Conservation (phyloP, 106 monocot genomes). For the Dendrobium catenatum region DNA sequence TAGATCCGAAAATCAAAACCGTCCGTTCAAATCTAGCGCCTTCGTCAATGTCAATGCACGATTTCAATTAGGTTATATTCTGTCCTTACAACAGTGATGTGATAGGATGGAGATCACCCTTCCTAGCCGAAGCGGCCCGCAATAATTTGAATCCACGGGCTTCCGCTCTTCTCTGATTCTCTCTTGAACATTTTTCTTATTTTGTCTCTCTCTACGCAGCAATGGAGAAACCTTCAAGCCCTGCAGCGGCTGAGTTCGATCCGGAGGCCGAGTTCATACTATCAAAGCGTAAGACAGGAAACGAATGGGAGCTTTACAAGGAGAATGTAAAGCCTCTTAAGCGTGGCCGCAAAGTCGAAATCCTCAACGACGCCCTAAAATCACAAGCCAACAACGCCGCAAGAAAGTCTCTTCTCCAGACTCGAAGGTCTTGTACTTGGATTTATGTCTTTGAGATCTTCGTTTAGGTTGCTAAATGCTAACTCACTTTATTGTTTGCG, state of each 20-base stretch:
- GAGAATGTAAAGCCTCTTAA: constrained; percentile 92
- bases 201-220: background rate
- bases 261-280: constrained; percentile 55
- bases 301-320: constrained; percentile 97
- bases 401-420: constrained; percentile 50
- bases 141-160: constrained; percentile 6
- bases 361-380: constrained; percentile 71
- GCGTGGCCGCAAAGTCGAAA: constrained; percentile 76
- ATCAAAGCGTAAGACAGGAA: constrained; percentile 34
- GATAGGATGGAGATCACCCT: background rate
- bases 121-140: background rate
- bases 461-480: background rate
- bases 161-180: constrained; percentile 3
- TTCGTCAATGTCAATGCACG: too few relatives aligned
- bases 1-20: too few relatives aligned
- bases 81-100: too few relatives aligned
- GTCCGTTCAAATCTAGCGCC: too few relatives aligned
- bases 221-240: constrained; percentile 16
- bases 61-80: too few relatives aligned
- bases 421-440: constrained; percentile 34
- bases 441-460: background rate
- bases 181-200: background rate
- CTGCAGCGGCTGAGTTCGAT: constrained; percentile 22
- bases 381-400: constrained; percentile 35
- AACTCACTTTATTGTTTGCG: background rate